phyloP scores from a whole-genome alignment of 2,329 filamentous ascomycete species.

The Ceratocystis variospora region DNA sequence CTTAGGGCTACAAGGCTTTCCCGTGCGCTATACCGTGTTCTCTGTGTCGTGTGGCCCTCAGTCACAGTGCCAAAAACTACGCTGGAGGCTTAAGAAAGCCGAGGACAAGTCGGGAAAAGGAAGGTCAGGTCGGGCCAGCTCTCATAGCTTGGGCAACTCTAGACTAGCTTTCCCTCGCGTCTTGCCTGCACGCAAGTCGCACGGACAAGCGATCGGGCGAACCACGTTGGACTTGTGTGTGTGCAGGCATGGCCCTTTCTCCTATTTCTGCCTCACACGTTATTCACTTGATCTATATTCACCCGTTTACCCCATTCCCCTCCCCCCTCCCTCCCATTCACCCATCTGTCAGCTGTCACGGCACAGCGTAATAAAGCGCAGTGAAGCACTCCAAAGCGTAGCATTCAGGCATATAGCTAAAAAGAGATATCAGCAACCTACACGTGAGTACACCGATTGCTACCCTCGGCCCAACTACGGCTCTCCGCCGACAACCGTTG shows the following conservation, averaged over 20 bases:
- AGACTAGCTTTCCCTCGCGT: neutral
- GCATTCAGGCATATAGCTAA: neutral
- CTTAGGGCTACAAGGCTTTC: neutral
- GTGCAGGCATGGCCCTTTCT: neutral
- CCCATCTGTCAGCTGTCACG: neutral
- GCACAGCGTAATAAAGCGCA: neutral
- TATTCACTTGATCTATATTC: too few species aligned
- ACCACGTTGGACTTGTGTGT: neutral
- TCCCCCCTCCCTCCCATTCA: neutral
- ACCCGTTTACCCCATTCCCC: neutral
- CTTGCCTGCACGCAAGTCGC: neutral
- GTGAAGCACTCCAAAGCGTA: too few species aligned
- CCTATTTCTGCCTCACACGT: too few species aligned
- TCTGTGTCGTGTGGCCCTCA: neutral
- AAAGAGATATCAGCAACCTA: neutral
- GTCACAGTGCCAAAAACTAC: too few species aligned
- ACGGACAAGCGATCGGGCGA: neutral
- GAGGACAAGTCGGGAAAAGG: neutral
- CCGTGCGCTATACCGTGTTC: too few species aligned
- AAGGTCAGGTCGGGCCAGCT: neutral
- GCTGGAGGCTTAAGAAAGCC: neutral
- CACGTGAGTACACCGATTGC: too few species aligned
- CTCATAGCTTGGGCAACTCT: neutral
- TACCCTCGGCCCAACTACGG: too few species aligned
- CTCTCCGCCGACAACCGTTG: too few species aligned